Base-by-base conservation (phyloP, 768 basidiomycete species). In the Pulveroboletus sp. region DNA sequence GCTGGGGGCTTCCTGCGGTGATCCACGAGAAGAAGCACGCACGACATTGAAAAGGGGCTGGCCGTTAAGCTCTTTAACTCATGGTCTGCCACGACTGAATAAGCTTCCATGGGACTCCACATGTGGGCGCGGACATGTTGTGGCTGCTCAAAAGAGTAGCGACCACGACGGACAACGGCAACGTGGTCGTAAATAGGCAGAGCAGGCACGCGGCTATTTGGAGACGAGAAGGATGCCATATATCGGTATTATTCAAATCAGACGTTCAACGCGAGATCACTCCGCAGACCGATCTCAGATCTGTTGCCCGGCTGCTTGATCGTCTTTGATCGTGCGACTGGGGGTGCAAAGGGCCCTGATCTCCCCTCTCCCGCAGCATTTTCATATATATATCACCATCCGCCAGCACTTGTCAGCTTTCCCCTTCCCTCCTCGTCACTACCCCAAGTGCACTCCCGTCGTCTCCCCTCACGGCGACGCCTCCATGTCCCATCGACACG, bases 291-390 rank as follows among this genome's bases (percentile, higher is more conserved):
- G 61, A 76, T 76, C 72, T 73, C 65, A 63, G 62, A 63, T 63
- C 60, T 54, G 51, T 58, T 55, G 56, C 53, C 55, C 56, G 28
- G 56, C 58, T 66, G 64, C 73, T 59, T 78, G 79, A 80, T 79
- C 78, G 78, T 76, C 79, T 78, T 62, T 79, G 79, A 80, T 78
- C 78, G 76, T 77, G 79, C 74, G 76, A 79, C 65, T 63, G 73
- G 74, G 21, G 73, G 65, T 60, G 64, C 63, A 65, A 62, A 63
- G 62, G 60, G 58, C 72, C 71, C 68, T 73, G 70, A 71, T 73
- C 69, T 69, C 70, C 72, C 62, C 66, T 60, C 70, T 66, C 58
- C 62, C 69, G 59, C 71, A 62, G 64, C 58, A 42, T 64, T 63
- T 67, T 70, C 69, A 73, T 79, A 78, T 82, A 81, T 79, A 80